These are phyloP conservation scores for Strigomonas oncopelti DNA, from an alignment of 208 protist species.

Conservation along the genomic window DNA sequence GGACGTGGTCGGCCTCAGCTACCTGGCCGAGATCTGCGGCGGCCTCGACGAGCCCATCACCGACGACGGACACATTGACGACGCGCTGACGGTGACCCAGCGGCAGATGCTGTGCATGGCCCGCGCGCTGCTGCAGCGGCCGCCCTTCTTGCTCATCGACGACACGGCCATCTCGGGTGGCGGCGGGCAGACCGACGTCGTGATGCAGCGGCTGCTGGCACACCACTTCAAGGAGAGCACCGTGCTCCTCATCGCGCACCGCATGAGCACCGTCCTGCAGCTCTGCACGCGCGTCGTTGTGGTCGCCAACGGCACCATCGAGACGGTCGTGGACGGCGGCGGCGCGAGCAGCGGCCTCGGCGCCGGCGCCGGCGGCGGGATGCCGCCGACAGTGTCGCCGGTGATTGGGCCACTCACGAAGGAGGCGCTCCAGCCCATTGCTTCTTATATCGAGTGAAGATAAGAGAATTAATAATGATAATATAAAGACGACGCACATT, in stretches of 20 bases:
- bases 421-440: slow-evolving; percentile 6
- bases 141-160: slow-evolving; percentile 92
- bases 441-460: slow-evolving; percentile 15
- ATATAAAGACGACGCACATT: no score
- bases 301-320: slow-evolving; percentile 33
- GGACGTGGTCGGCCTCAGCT: slow-evolving; percentile 33
- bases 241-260: slow-evolving; percentile 94
- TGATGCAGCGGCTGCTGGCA: slow-evolving; percentile 84
- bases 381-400: neutral
- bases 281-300: slow-evolving; percentile 87
- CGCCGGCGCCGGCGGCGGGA: neutral
- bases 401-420: neutral
- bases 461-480: no score
- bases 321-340: slow-evolving; percentile 23
- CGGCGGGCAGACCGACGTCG: slow-evolving; percentile 64
- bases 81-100: slow-evolving; percentile 80
- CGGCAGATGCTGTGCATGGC: slow-evolving; percentile 95
- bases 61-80: slow-evolving; percentile 37
- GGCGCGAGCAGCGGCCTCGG: neutral
- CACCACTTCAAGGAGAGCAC: slow-evolving; percentile 84
- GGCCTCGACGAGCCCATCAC: slow-evolving; percentile 41
- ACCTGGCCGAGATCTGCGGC: slow-evolving; percentile 27
- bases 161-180: slow-evolving; percentile 81
- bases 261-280: slow-evolving; percentile 89
- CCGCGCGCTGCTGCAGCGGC: slow-evolving; percentile 82